Evolutionary conservation across 441 rosid genomes (phyloP).

Genomic region (Francoa sonchifolia): DNA sequence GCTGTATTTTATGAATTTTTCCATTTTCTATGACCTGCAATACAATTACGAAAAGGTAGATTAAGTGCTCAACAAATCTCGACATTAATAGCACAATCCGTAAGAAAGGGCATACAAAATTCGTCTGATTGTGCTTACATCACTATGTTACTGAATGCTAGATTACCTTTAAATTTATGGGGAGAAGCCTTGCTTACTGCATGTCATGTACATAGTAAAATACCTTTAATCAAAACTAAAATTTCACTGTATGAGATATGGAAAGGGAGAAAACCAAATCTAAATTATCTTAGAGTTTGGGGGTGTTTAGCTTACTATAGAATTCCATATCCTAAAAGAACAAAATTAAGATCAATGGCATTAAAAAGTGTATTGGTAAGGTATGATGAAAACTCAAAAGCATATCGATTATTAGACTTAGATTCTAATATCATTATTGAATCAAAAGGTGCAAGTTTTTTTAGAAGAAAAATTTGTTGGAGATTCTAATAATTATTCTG

Average conservation of each 20-base stretch:
- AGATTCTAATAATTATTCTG: too few species aligned
- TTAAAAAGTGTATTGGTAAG: slow-evolving; percentile 1
- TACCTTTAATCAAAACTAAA: background rate
- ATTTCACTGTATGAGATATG: background rate
- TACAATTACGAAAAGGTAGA: too few species aligned
- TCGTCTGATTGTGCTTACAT: too few species aligned
- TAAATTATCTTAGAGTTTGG: slow-evolving; percentile 2
- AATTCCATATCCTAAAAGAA: background rate
- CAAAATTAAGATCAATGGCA: background rate
- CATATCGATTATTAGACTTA: background rate
- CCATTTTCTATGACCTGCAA: too few species aligned
- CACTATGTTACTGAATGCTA: too few species aligned
- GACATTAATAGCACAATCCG: too few species aligned
- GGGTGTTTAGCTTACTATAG: background rate
- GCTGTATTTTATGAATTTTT: too few species aligned
- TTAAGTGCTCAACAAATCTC: too few species aligned
- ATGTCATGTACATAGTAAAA: background rate
- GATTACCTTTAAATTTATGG: too few species aligned
- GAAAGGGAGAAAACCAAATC: background rate
- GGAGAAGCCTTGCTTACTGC: background rate
- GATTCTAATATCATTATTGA: background rate
- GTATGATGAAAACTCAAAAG: background rate
- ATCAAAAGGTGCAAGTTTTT: background rate
- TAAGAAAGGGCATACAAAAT: too few species aligned
- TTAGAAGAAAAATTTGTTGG: too few species aligned